Conservation (phyloP, 192 early-diverging fungal genomes). For the Powellomyces hirtus region DNA sequence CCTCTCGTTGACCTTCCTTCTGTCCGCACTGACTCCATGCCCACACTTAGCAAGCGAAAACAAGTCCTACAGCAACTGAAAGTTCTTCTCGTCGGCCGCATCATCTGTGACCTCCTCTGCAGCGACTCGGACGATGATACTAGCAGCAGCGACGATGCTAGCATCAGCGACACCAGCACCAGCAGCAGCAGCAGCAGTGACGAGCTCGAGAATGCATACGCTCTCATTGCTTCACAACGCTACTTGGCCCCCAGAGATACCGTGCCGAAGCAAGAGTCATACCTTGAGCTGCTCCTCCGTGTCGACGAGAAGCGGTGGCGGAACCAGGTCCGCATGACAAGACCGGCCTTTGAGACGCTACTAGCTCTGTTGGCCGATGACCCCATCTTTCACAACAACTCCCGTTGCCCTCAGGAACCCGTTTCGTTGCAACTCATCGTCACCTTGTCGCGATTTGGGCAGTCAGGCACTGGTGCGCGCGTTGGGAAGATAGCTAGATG, state of each 20-base stretch:
- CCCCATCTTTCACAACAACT: background rate
- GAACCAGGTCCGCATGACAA: background rate
- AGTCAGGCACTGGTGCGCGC: background rate
- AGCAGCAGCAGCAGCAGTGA: too few relatives aligned
- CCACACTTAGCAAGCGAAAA: too few relatives aligned
- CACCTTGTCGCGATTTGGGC: background rate
- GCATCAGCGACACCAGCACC: too few relatives aligned
- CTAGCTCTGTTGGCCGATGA: background rate
- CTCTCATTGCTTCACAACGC: background rate
- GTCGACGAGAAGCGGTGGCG: background rate
- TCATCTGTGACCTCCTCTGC: too few relatives aligned
- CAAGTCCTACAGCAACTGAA: too few relatives aligned
- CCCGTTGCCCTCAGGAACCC: background rate
- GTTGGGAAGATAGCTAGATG: background rate
- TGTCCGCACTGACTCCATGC: too few relatives aligned
- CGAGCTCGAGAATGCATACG: background rate
- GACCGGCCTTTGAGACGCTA: background rate
- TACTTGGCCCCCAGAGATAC: background rate
- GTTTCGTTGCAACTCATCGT: background rate
- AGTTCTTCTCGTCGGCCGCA: too few relatives aligned
- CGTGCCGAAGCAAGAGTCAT: background rate
- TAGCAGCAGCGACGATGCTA: too few relatives aligned
- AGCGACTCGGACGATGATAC: too few relatives aligned
- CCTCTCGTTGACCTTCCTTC: too few relatives aligned
- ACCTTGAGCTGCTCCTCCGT: background rate